Conservation (phyloP, 2,329 filamentous ascomycete species). For the Colletotrichum eremochloae region DNA sequence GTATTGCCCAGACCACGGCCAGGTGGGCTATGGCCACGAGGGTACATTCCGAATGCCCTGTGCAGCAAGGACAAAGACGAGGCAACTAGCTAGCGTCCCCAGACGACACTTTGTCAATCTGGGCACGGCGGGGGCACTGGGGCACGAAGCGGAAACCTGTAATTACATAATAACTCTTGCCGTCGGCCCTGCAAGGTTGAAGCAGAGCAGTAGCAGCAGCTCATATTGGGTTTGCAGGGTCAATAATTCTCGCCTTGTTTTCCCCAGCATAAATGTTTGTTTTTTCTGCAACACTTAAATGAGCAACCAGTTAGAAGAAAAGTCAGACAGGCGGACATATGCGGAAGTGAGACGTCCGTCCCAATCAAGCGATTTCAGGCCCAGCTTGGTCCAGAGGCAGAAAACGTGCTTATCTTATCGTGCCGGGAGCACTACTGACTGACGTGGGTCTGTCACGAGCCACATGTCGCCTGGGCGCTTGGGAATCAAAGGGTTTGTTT, state of each 20-base stretch:
- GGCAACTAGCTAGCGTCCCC: conserved; percentile 1
- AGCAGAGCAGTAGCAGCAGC: neutral
- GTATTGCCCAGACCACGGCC: conserved; percentile 14
- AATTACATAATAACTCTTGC: neutral
- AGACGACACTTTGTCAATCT: conserved; percentile 23
- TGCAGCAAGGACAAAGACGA: neutral
- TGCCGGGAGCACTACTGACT: neutral
- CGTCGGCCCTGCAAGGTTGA: neutral
- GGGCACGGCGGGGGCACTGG: conserved; percentile 15
- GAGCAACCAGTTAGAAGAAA: neutral
- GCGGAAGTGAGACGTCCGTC: neutral
- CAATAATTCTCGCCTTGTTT: neutral
- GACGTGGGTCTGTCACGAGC: conserved; percentile 25
- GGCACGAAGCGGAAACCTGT: neutral
- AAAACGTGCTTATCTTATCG: neutral
- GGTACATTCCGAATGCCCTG: conserved; percentile 19
- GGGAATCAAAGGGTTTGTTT: neutral
- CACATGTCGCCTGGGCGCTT: conserved; percentile 22
- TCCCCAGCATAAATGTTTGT: neutral
- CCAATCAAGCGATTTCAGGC: neutral
- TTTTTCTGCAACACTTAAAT: neutral
- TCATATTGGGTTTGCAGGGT: neutral
- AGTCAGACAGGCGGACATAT: neutral
- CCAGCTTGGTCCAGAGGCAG: neutral
- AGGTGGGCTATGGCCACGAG: conserved; percentile 25